Evolutionary conservation across 257 asterid genomes (phyloP).

Genomic region (Nicotiana knightiana): DNA sequence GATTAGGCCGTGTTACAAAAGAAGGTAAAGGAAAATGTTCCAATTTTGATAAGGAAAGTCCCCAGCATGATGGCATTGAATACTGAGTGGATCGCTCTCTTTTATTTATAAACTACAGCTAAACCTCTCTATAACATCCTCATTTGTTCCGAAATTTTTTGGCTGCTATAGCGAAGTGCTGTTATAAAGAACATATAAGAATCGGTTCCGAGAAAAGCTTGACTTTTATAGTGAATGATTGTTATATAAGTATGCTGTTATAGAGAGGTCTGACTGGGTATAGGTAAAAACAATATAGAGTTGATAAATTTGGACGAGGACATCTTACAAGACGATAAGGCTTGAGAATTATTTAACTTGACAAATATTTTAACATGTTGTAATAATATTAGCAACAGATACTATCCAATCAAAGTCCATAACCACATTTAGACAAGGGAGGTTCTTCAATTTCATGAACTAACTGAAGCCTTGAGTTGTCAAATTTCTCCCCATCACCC

Average conservation of each 20-base stretch:
- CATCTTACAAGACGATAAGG: not conserved
- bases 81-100: too few relatives aligned
- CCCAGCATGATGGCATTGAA: too few relatives aligned
- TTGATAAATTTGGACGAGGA: not conserved
- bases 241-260: too few relatives aligned
- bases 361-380: not conserved
- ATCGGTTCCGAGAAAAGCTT: too few relatives aligned
- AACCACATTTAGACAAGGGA: conserved; percentile 14
- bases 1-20: not conserved
- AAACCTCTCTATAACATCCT: too few relatives aligned
- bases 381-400: not conserved
- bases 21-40: not conserved
- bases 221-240: too few relatives aligned
- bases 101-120: too few relatives aligned
- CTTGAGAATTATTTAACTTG: not conserved
- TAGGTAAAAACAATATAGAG: too few relatives aligned
- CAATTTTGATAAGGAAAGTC: not conserved
- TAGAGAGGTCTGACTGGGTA: too few relatives aligned
- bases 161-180: too few relatives aligned
- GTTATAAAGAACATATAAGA: too few relatives aligned
- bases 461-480: conserved; percentile 34
- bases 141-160: too few relatives aligned
- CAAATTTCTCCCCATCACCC: conserved; percentile 73
- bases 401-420: not conserved
- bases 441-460: conserved; percentile 32